These are phyloP conservation scores for Usnea hakonensis DNA, from an alignment of 495 filamentous ascomycete genomes.

Conservation along the genomic window DNA sequence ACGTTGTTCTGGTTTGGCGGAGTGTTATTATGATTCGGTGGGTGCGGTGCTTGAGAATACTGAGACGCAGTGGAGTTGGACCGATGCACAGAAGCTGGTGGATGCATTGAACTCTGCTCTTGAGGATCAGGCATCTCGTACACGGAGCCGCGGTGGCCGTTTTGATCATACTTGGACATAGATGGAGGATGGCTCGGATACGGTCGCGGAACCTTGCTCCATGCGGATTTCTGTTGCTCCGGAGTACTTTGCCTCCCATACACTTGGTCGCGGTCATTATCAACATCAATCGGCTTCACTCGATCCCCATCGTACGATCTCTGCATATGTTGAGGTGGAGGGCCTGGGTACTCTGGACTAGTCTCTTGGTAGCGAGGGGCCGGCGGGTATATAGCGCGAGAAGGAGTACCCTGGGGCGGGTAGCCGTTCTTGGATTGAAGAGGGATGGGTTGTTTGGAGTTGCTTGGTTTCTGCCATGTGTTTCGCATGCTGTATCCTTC, in stretches of 20 bases:
- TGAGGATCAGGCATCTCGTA: conserved; percentile 22
- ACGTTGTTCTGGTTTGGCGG: conserved; percentile 33
- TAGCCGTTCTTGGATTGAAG: conserved; percentile 80
- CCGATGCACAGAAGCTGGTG: conserved; percentile 32
- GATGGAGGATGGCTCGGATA: conserved; percentile 27
- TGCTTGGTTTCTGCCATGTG: conserved; percentile 62
- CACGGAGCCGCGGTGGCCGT: conserved; percentile 23
- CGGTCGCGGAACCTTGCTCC: conserved; percentile 21
- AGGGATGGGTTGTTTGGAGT: conserved; percentile 57
- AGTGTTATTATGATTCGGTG: conserved; percentile 22
- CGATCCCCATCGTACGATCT: conserved; percentile 23
- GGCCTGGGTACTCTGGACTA: conserved; percentile 22
- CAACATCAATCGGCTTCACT: conserved; percentile 23
- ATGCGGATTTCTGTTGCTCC: conserved; percentile 20
- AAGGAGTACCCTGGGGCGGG: conserved; percentile 22
- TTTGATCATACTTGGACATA: conserved; percentile 23
- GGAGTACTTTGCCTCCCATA: conserved; percentile 22
- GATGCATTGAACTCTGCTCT: conserved; percentile 38
- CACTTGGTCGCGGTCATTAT: conserved; percentile 25
- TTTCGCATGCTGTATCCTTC: conserved; percentile 81
- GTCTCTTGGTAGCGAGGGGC: conserved; percentile 26
- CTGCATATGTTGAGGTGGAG: conserved; percentile 27
- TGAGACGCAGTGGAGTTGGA: conserved; percentile 28
- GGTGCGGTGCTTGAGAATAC: conserved; percentile 21
- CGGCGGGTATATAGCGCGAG: conserved; percentile 20